Evolutionary conservation across 768 basidiomycete species (phyloP), one percentile per base, ranked within the genome.

Genomic region (Lepiota venenata): DNA sequence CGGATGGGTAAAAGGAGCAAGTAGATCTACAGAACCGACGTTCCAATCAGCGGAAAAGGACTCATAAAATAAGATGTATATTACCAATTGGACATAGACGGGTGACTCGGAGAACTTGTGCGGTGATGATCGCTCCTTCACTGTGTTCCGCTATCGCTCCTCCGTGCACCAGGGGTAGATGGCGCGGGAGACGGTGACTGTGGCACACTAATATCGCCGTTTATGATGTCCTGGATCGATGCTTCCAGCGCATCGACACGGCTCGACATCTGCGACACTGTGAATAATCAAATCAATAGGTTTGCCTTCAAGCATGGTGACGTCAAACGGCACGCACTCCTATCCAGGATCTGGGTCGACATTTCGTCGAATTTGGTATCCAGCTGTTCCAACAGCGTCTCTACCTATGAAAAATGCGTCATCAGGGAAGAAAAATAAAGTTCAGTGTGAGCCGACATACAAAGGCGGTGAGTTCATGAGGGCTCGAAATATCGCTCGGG

Each of bases 381-480:
- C n/a, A 97, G 76, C 62, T 94, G 88, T 60, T 91, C 88, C 10
- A 97, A 71, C 18, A 97, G 72, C 11, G 83, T 88, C 70, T 97
- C 94, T 11, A 96, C 92, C 93, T 95, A 60, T 15, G 4, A 36
- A 39, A 38, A 32, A 32, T 32, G 9, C 32, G 32, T 32, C 32
- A 32, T 32, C 41, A 22, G 38, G 32, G 16, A 47, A 40, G 32
- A 40, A 60, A 21, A 46, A 21, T 54, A 15, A 58, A 55, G 32
- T 44, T 18, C 53, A 36, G 50, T 20, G 48, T 27, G 27, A 12
- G 9, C 29, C 52, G 27, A 47, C 18, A 45, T 46, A 97, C 94
- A 71, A 94, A 97, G 18, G 92, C 92, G 27, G 94, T 96, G 59
- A 97, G 71, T 67, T 97, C 94, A 66, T 95, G 93, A 1, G 94